These are phyloP conservation scores for Candida fluviatilis DNA, from an alignment of 805 yeast species.

Conservation along the genomic window DNA sequence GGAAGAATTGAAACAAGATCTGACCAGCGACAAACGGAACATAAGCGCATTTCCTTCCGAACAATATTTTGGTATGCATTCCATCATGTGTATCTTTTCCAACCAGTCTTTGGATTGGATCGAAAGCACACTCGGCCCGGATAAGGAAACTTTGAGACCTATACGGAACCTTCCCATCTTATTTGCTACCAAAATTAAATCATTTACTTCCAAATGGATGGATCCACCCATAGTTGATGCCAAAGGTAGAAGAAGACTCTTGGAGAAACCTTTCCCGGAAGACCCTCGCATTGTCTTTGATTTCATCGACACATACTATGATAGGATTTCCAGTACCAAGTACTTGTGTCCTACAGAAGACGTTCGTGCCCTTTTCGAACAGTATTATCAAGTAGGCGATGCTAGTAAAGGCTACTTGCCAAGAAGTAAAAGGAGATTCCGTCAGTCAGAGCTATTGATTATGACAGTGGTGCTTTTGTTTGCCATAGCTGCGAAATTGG, in stretches of 20 bases:
- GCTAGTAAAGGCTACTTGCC: slow-evolving; percentile 2
- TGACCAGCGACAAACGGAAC: neutral
- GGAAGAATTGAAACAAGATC: neutral
- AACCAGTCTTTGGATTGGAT: slow-evolving; percentile 32
- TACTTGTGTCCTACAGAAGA: slow-evolving; percentile 14
- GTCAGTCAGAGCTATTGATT: slow-evolving; percentile 27
- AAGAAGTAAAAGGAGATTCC: slow-evolving; percentile 14
- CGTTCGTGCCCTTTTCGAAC: slow-evolving; percentile 19
- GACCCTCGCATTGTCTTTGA: slow-evolving; percentile 20
- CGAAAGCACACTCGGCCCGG: slow-evolving; percentile 19
- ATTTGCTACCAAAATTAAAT: slow-evolving; percentile 14
- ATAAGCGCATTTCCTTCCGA: slow-evolving; percentile 6
- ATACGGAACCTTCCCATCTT: slow-evolving; percentile 25
- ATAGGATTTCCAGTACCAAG: slow-evolving; percentile 16
- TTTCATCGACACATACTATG: slow-evolving; percentile 23
- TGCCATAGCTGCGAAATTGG: slow-evolving; percentile 19
- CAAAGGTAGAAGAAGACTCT: slow-evolving; percentile 13
- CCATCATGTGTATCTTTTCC: slow-evolving; percentile 32
- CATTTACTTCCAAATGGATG: slow-evolving; percentile 22
- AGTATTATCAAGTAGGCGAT: slow-evolving; percentile 16
- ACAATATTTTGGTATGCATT: slow-evolving; percentile 33
- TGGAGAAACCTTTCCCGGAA: slow-evolving; percentile 25
- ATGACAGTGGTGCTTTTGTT: slow-evolving; percentile 29
- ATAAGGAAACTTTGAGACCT: slow-evolving; percentile 17
- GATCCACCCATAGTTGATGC: slow-evolving; percentile 25